Base-by-base conservation (phyloP, 371 early-diverging fungal genomes). In the Enterocytospora artemiae region DNA sequence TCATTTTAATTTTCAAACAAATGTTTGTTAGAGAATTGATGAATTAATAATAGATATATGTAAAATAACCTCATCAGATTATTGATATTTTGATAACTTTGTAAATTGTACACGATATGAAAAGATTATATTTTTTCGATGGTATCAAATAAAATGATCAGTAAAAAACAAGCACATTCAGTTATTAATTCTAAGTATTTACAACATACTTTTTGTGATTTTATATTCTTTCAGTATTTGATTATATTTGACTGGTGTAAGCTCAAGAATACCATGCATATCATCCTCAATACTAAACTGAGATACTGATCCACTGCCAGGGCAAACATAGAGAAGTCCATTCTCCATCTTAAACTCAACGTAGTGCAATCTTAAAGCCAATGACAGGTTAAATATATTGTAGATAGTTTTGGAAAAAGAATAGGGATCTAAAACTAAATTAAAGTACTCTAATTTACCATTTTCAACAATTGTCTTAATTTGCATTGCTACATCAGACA, bases 361-460 rank as follows among this genome's bases (percentile, higher is more conserved):
- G 20, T 48, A n/a, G 53, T 71, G 68, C 22, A 67, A 37, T 62
- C 70, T 72, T 7, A 78, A 37, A 0, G 78, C 72, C 50, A 74
- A 59, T 14, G 78, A 69, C 12, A 73, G 57, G 37, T 72, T 64
- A 48, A 78, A 67, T 45, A 73, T 56, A 58, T 78, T 78, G 33
- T 71, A 76, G 12, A 78, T 56, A 20, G 78, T 78, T 28, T 74
- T 78, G 22, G 70, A 34, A 60, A 63, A 78, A 1, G 69, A 65
- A 1, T 65, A 43, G 2, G 57, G 56, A 58, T 76, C 57, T 1
- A 77, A 48, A 24, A 76, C 58, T 20, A 68, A 41, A 12, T 59
- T 22, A 49, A 62, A 70, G 48, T 65, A 67, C 16, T 64, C 68
- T 22, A 71, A 31, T 39, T 58, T 32, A n/a, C 36, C 25, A n/a